A percentile compares a stretch with the other conserved stretches of the same genome.
Conservation (phyloP, 2,329 filamentous ascomycete genomes). For the Nigrograna mackinnonii region DNA sequence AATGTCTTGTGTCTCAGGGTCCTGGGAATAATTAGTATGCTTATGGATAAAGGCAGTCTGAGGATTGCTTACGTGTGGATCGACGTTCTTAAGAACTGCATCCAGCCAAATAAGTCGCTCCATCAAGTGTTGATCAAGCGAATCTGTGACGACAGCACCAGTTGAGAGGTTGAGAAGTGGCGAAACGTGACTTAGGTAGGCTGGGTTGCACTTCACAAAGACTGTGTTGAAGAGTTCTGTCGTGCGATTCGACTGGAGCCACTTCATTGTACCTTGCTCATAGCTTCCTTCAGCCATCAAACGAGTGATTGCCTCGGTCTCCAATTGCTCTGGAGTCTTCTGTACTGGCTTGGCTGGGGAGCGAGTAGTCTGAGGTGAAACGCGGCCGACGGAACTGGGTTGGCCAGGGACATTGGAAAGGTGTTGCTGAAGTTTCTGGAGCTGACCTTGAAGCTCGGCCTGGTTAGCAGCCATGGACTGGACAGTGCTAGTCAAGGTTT, state of each 20-base stretch:
- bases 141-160: conserved; percentile 63
- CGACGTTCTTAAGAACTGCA: conserved; percentile 57
- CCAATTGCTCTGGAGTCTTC: conserved; percentile 56
- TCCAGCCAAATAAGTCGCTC: conserved; percentile 64
- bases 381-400: conserved; percentile 9
- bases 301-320: conserved; percentile 65
- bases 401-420: conserved; percentile 32
- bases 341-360: conserved; percentile 45
- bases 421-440: conserved; percentile 47
- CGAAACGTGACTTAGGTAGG: conserved; percentile 58
- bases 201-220: conserved; percentile 61
- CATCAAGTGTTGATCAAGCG: conserved; percentile 55
- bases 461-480: conserved; percentile 71
- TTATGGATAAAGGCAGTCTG: not conserved
- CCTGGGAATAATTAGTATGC: conserved; percentile 39
- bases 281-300: conserved; percentile 62
- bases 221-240: conserved; percentile 64
- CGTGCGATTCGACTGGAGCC: conserved; percentile 65
- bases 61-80: conserved; percentile 52
- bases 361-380: conserved; percentile 35
- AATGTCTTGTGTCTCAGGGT: conserved; percentile 59
- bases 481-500: conserved; percentile 69
- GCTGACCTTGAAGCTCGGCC: conserved; percentile 66
- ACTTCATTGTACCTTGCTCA: conserved; percentile 55
- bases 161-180: conserved; percentile 64